Conservation (phyloP, 495 filamentous ascomycete genomes). For the Parathielavia appendiculata region DNA sequence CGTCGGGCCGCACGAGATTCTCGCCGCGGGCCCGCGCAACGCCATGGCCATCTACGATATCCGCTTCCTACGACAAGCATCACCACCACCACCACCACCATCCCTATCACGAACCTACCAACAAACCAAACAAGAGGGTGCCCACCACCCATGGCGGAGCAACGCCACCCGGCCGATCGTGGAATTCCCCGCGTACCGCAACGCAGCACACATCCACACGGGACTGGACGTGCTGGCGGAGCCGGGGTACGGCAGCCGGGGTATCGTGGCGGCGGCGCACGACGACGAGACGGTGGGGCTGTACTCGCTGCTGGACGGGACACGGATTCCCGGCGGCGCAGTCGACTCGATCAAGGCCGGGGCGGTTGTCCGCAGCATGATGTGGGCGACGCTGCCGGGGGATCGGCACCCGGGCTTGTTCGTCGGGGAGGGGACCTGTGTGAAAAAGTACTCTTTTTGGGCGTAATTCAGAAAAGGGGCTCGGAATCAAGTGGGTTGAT, state of each 20-base stretch:
- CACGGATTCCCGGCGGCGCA: conserved; percentile 18
- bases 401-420: conserved; percentile 20
- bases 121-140: not conserved
- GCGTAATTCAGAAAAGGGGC: not conserved
- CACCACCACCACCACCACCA: not conserved
- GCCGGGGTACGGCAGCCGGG: conserved; percentile 17
- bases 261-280: conserved; percentile 40
- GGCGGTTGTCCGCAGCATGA: conserved; percentile 13
- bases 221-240: conserved; percentile 35
- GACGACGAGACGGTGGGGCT: conserved; percentile 38
- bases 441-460: conserved; percentile 33
- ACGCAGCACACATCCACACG: conserved; percentile 30
- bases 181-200: conserved; percentile 34
- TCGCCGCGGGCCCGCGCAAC: conserved; percentile 36
- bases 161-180: conserved; percentile 29
- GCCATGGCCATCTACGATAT: conserved; percentile 40
- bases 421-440: conserved; percentile 7
- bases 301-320: conserved; percentile 37
- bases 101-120: no score
- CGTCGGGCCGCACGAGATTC: conserved; percentile 30
- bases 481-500: not conserved
- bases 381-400: conserved; percentile 5
- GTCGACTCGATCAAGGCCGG: conserved; percentile 13
- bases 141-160: not conserved
- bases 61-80: conserved; percentile 23